A percentile compares a stretch with the other conserved stretches of the same genome.
phyloP scores from a whole-genome alignment of 371 early-diverging fungal genomes.

The Circinella minor region DNA sequence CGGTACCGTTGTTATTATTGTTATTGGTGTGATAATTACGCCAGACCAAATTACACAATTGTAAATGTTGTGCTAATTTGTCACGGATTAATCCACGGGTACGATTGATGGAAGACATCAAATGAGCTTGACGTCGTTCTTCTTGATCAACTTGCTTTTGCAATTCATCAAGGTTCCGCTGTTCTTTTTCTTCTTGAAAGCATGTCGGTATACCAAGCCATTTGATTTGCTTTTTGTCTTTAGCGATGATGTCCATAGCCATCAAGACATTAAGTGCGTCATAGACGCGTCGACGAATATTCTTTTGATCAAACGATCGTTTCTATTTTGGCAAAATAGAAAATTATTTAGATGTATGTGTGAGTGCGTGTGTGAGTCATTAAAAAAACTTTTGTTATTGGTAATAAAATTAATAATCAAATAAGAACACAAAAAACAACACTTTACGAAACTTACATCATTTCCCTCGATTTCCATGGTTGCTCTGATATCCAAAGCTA shows the following conservation, averaged over 20 bases:
- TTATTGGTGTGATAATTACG: conserved; percentile 13
- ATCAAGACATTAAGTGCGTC: conserved; percentile 80
- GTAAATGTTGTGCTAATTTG: conserved; percentile 22
- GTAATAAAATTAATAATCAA: not conserved
- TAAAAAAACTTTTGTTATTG: no score
- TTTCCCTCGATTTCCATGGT: conserved; percentile 7
- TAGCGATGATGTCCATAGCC: conserved; percentile 70
- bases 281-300: conserved; percentile 77
- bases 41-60: conserved; percentile 24
- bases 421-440: not conserved
- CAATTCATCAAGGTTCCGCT: conserved; percentile 6
- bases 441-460: conserved; percentile 8
- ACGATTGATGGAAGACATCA: conserved; percentile 14
- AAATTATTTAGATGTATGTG: no score
- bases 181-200: conserved; percentile 9
- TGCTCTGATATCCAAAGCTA: conserved; percentile 27
- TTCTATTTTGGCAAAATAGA: conserved; percentile 3
- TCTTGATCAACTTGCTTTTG: conserved; percentile 22
- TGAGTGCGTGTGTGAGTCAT: no score
- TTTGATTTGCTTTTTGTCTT: conserved; percentile 68
- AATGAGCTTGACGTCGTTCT: conserved; percentile 22
- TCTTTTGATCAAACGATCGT: conserved; percentile 63
- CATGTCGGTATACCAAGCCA: conserved; percentile 65
- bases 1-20: conserved; percentile 5
- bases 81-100: conserved; percentile 17